Percentiles rank a stretch among this genome's conserved stretches.
These are phyloP conservation scores for Datisca glomerata DNA, from an alignment of 306 rosid species.

Conservation along the genomic window DNA sequence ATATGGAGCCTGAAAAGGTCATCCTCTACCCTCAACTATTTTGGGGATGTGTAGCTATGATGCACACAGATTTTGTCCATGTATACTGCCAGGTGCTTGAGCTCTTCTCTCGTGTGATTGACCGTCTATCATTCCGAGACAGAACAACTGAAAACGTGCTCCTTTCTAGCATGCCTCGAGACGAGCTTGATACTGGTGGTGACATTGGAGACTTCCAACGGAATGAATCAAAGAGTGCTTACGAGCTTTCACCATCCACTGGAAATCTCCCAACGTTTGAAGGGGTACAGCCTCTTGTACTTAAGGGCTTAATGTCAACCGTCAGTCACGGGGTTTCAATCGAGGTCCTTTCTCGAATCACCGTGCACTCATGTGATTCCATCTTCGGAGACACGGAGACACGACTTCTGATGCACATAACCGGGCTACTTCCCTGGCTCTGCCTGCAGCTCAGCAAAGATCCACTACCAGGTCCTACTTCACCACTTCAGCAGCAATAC, in stretches of 20 bases:
- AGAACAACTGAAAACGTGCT: conserved; percentile 97
- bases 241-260: conserved; percentile 52
- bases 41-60: conserved; percentile 99
- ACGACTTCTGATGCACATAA: conserved; percentile 93
- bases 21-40: conserved; percentile 97
- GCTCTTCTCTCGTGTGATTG: conserved; percentile 94
- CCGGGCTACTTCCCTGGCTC: conserved; percentile 96
- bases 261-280: conserved; percentile 82
- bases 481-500: conserved; percentile 84
- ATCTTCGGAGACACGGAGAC: conserved; percentile 92
- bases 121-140: conserved; percentile 82
- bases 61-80: conserved; percentile 99
- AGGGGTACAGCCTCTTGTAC: conserved; percentile 98
- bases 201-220: conserved; percentile 75
- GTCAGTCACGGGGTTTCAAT: conserved; percentile 90
- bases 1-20: conserved; percentile 98
- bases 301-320: conserved; percentile 86
- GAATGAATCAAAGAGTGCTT: conserved; percentile 66
- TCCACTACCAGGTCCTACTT: conserved; percentile 59
- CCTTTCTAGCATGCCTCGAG: conserved; percentile 98
- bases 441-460: conserved; percentile 91
- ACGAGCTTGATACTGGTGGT: conserved; percentile 46
- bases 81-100: conserved; percentile 96
- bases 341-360: conserved; percentile 83
- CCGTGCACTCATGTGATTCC: conserved; percentile 94